phyloP scores from a whole-genome alignment of 345 rosid species.

The Hirschfeldia incana region DNA sequence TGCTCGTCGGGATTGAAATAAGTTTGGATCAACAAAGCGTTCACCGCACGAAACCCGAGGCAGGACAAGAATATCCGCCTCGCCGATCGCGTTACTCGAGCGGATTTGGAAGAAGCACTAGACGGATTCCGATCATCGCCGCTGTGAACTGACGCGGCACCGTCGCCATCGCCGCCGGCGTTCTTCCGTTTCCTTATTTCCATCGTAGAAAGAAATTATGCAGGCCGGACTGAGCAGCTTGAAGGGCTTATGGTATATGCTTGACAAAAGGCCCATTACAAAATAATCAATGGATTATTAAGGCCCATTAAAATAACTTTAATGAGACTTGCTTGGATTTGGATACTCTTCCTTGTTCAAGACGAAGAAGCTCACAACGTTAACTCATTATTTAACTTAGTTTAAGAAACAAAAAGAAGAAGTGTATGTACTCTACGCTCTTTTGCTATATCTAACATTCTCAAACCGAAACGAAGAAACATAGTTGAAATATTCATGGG shows the following conservation, averaged over 20 bases:
- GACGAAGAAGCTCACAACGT: no score
- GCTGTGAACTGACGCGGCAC: background rate
- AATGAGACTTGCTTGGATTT: background rate
- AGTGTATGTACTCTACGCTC: no score
- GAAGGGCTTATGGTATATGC: background rate
- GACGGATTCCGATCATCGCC: background rate
- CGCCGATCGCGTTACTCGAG: slow-evolving; percentile 23
- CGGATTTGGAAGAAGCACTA: background rate
- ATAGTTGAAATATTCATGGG: no score
- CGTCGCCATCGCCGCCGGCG: slow-evolving; percentile 21
- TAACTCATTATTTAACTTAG: no score
- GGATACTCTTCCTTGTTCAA: no score
- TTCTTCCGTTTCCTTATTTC: slow-evolving; percentile 31
- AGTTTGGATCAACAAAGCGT: slow-evolving; percentile 73
- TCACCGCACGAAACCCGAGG: slow-evolving; percentile 55
- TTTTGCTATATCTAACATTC: no score
- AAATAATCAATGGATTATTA: background rate
- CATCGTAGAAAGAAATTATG: background rate
- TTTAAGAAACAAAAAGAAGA: no score
- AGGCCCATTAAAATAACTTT: slow-evolving; percentile 4
- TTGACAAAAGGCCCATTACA: background rate
- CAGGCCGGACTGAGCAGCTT: background rate
- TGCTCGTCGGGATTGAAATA: slow-evolving; percentile 95
- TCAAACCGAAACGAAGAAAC: no score
- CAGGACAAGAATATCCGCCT: slow-evolving; percentile 53